Evolutionary conservation across 2,329 filamentous ascomycete genomes (phyloP).

Genomic region (Colletotrichum sp.): DNA sequence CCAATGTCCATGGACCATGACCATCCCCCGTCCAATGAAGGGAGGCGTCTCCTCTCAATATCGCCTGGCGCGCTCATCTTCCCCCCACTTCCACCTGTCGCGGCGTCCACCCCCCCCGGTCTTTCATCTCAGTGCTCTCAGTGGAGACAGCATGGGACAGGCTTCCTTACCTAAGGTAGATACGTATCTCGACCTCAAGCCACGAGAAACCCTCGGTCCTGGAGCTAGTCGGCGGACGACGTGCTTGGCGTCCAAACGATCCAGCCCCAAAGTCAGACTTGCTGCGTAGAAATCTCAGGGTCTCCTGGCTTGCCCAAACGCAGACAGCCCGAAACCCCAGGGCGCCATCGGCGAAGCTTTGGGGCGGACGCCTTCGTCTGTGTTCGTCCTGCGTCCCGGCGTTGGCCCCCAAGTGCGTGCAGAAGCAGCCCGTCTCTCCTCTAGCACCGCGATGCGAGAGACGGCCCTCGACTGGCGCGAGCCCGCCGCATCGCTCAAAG

Average conservation of each 20-base stretch:
- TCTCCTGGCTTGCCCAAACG: neutral
- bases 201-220: neutral
- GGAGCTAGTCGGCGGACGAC: neutral
- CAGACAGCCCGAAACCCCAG: neutral
- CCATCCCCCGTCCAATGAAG: neutral
- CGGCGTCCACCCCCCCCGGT: neutral
- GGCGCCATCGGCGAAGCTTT: slow-evolving; percentile 3
- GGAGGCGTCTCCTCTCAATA: neutral
- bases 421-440: neutral
- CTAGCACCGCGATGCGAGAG: neutral
- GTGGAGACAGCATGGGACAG: neutral
- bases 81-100: neutral
- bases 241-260: neutral
- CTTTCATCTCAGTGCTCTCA: neutral
- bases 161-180: neutral
- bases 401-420: neutral
- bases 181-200: neutral
- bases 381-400: neutral
- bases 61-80: neutral
- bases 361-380: slow-evolving; percentile 2
- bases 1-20: neutral
- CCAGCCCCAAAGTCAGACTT: neutral
- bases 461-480: neutral
- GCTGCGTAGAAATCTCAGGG: neutral
- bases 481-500: neutral